phyloP scores from a whole-genome alignment of 2,329 filamentous ascomycete genomes.

The Fusarium haematococcum region DNA sequence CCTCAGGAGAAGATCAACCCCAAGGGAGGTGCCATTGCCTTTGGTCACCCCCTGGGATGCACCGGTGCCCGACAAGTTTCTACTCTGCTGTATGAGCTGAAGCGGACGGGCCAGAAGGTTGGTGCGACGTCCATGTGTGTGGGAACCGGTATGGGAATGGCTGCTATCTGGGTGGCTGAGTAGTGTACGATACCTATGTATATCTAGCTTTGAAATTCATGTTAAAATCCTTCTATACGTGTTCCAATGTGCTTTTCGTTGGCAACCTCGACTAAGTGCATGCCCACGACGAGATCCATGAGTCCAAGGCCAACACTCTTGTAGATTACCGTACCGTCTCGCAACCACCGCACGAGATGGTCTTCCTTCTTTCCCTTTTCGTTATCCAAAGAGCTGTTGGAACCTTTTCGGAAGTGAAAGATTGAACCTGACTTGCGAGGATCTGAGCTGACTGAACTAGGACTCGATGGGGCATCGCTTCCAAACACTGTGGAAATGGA shows the following conservation, averaged over 20 bases:
- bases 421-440: slow-evolving; percentile 50
- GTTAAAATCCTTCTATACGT: slow-evolving; percentile 63
- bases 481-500: slow-evolving; percentile 57
- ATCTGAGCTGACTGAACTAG: slow-evolving; percentile 46
- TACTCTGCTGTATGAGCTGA: slow-evolving; percentile 90
- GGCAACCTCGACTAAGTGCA: slow-evolving; percentile 68
- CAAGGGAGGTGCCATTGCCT: slow-evolving; percentile 96
- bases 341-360: slow-evolving; percentile 66
- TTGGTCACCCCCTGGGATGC: slow-evolving; percentile 94
- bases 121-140: slow-evolving; percentile 97
- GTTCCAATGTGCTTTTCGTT: slow-evolving; percentile 66
- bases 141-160: slow-evolving; percentile 98
- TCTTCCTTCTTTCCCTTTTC: slow-evolving; percentile 61
- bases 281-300: slow-evolving; percentile 74
- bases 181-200: slow-evolving; percentile 59
- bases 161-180: slow-evolving; percentile 94
- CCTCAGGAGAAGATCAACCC: slow-evolving; percentile 92
- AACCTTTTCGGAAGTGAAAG: slow-evolving; percentile 47
- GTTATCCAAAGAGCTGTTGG: slow-evolving; percentile 44
- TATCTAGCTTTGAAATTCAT: slow-evolving; percentile 22
- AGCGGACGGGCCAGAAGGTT: slow-evolving; percentile 84
- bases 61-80: slow-evolving; percentile 95
- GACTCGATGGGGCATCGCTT: slow-evolving; percentile 46
- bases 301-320: slow-evolving; percentile 75
- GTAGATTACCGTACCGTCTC: slow-evolving; percentile 74